Evolutionary conservation across 768 basidiomycete genomes (phyloP), one percentile per base, ranked within the genome.

Genomic region (Hirschioporus abietinus): DNA sequence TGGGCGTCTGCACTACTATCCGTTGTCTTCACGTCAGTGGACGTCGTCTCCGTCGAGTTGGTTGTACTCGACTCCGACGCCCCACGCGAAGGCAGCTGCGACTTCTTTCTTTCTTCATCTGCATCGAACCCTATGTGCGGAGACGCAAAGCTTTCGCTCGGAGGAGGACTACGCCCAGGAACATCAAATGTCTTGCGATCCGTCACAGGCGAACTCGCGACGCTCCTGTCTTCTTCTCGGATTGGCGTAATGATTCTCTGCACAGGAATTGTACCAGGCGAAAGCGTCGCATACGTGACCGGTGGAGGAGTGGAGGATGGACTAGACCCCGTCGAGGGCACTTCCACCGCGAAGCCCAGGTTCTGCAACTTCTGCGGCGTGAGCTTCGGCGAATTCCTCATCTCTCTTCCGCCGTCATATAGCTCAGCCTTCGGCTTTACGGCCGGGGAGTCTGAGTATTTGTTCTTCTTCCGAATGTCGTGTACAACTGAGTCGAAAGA

Each of bases 401-500:
- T 52, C 42, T 3, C 42, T 10, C 42, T 3, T 15, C 42, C 20
- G 20, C 12, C 42, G 42, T 52, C 42, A 52, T 60, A 15, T 6
- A 35, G 35, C 6, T 35, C 58, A 58, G 26, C 52, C 34, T 63
- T 63, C 23, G 65, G 58, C 7, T 67, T 64, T 9, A 65, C 20
- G 12, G 67, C 64, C 15, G 67, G 58, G 27, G 65, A 60, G 62
- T 67, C 67, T 15, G 67, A 58, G 27, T 64, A 65, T 23, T 18
- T 26, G 24, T 25, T 36, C 23, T 36, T n/a, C 20, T 25, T 27
- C 42, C 18, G 10, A 64, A 90, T 70, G 17, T 80, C 80, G 7
- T 72, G 68, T 1, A 83, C 82, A 27, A 90, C 77, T 27, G 76
- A 71, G 20, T 78, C 73, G 71, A 92, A 92, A 0, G 79, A 67